These are phyloP conservation scores for Euphorbia corollata DNA, from an alignment of 441 rosid genomes.

Conservation along the genomic window DNA sequence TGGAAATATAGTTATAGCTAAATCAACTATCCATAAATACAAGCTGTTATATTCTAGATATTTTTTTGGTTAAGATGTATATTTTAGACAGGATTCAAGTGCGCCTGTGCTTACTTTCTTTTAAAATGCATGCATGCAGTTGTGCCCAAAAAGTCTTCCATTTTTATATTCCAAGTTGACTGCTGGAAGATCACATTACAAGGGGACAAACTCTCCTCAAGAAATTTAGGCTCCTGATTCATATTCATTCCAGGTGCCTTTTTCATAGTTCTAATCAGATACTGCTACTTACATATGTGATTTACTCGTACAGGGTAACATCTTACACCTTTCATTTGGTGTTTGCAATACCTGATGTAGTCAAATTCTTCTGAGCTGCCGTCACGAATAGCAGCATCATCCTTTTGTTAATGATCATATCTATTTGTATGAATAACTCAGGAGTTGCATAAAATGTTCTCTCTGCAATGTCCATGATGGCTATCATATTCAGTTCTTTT, in stretches of 20 bases:
- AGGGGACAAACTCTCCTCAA: constrained; percentile 69
- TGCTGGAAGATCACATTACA: constrained; percentile 68
- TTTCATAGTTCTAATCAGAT: background rate
- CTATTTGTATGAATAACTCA: background rate
- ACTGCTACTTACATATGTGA: background rate
- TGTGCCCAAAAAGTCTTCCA: constrained; percentile 67
- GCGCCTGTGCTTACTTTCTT: background rate
- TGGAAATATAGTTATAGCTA: background rate
- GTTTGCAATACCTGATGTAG: background rate
- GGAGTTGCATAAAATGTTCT: background rate
- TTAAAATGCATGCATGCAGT: constrained; percentile 42
- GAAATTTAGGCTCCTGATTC: constrained; percentile 37
- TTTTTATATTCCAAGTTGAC: constrained; percentile 63
- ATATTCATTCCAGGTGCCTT: background rate
- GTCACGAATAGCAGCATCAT: background rate
- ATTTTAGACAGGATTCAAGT: no score
- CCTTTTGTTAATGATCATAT: background rate
- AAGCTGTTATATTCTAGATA: background rate
- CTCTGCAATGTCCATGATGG: background rate
- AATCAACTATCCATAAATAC: background rate
- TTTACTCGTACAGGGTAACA: background rate
- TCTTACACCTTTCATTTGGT: background rate
- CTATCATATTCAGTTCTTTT: no score
- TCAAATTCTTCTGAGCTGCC: background rate
- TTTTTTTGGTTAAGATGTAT: no score